Evolutionary conservation across 179 eudicot species (phyloP).

Genomic region (Drosera spatulata): DNA sequence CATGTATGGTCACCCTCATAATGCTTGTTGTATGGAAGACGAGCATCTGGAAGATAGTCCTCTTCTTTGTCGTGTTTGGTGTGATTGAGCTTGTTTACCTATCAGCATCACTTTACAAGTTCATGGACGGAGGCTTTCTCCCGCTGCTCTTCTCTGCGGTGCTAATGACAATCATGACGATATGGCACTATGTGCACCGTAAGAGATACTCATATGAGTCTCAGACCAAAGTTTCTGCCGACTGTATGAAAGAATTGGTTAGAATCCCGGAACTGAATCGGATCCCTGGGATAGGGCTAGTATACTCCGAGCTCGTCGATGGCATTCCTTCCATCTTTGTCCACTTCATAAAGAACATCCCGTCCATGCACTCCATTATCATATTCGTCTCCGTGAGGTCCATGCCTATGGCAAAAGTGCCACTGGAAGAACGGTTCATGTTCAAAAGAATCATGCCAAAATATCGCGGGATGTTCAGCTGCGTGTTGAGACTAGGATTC

Average conservation of each 20-base stretch:
- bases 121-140: conserved; percentile 10
- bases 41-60: conserved; percentile 3
- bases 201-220: conserved; percentile 8
- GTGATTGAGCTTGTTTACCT: conserved; percentile 9
- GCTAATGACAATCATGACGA: conserved; percentile 4
- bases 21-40: conserved; percentile 8
- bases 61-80: conserved; percentile 4
- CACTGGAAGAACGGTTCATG: conserved; percentile 8
- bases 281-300: conserved; percentile 10
- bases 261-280: conserved; percentile 1
- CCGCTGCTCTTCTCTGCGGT: conserved; percentile 4
- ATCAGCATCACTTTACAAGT: conserved; percentile 8
- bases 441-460: conserved; percentile 2
- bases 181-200: conserved; percentile 9
- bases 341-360: conserved; percentile 8
- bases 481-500: conserved; percentile 6
- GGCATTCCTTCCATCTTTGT: conserved; percentile 9
- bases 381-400: conserved; percentile 8
- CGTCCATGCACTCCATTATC: conserved; percentile 6
- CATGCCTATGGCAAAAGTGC: conserved; percentile 4
- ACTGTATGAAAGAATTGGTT: background rate
- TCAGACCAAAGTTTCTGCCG: conserved; percentile 8
- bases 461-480: conserved; percentile 4
- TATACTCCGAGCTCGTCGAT: conserved; percentile 8
- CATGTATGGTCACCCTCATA: conserved; percentile 7